Percentiles rank a stretch among this genome's conserved stretches.
phyloP scores from a whole-genome alignment of 1,284 basidiomycete species.

The Cryptococcus sp. region DNA sequence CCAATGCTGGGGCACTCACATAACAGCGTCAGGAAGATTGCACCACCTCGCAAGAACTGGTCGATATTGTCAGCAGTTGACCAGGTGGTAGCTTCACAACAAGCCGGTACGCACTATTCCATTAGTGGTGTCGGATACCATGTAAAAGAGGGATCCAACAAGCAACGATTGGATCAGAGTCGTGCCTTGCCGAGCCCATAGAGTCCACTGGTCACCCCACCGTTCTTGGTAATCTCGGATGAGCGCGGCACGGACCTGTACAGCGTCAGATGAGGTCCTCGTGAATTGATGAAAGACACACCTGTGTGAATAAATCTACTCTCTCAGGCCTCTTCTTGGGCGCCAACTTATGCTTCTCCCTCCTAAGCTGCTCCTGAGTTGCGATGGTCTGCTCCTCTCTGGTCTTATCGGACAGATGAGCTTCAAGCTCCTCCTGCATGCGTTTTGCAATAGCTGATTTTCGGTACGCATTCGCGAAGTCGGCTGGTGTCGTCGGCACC shows the following conservation, averaged over 20 bases:
- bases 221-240: conserved; percentile 46
- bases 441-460: conserved; percentile 32
- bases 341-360: conserved; percentile 34
- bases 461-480: conserved; percentile 56
- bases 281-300: neutral
- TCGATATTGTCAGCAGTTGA: neutral
- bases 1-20: conserved; percentile 30
- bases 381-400: conserved; percentile 25
- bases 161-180: conserved; percentile 41
- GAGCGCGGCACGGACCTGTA: conserved; percentile 32
- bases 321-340: conserved; percentile 33
- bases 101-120: conserved; percentile 55
- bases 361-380: conserved; percentile 21
- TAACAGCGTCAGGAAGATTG: conserved; percentile 55
- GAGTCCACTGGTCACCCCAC: conserved; percentile 47
- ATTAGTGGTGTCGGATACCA: conserved; percentile 62
- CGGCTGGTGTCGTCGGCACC: conserved; percentile 63
- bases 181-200: conserved; percentile 44
- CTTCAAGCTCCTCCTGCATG: conserved; percentile 41
- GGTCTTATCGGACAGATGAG: conserved; percentile 26
- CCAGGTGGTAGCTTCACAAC: too few species aligned
- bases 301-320: conserved; percentile 38
- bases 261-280: neutral
- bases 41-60: conserved; percentile 73
- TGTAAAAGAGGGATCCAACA: conserved; percentile 74